phyloP scores from a whole-genome alignment of 495 filamentous ascomycete species.

The Pyronema domesticum region DNA sequence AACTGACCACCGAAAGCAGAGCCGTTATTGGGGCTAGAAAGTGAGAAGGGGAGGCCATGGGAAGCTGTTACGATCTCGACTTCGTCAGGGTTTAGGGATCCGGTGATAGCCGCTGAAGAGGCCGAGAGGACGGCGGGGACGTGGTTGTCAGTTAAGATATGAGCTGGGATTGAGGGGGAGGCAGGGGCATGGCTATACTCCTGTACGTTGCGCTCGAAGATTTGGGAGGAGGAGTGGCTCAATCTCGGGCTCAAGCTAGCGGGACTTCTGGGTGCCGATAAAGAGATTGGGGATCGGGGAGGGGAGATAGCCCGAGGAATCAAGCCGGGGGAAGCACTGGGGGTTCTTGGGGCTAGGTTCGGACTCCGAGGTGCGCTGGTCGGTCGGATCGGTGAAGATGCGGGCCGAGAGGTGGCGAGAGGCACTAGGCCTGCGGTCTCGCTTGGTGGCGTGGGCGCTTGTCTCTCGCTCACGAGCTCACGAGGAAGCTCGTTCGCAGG shows the following conservation, averaged over 20 bases:
- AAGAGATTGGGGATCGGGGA: no score
- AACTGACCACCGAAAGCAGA: conserved; percentile 10
- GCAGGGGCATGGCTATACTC: conserved; percentile 38
- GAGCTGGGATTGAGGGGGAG: conserved; percentile 62
- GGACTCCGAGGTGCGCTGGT: conserved; percentile 17
- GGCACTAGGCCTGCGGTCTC: no score
- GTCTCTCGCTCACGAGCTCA: no score
- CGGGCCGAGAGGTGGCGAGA: no score
- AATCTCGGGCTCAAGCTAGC: conserved; percentile 4
- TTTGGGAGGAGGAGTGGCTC: conserved; percentile 41
- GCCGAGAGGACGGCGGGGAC: conserved; percentile 83
- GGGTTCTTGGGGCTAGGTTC: no score
- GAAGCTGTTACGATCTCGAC: conserved; percentile 79
- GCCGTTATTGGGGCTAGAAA: conserved; percentile 3
- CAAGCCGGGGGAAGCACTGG: no score
- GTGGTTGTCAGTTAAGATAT: conserved; percentile 81
- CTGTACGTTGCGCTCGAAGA: conserved; percentile 88
- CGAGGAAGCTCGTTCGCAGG: no score
- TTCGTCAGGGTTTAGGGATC: conserved; percentile 53
- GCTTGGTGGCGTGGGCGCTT: no score
- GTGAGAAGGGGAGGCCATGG: conserved; percentile 54
- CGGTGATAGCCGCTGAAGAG: conserved; percentile 73
- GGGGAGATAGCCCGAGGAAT: no score
- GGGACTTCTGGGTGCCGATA: no score
- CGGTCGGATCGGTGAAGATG: conserved; percentile 28